phyloP scores from a whole-genome alignment of 2,329 filamentous ascomycete species.

The Eutypella sp. region DNA sequence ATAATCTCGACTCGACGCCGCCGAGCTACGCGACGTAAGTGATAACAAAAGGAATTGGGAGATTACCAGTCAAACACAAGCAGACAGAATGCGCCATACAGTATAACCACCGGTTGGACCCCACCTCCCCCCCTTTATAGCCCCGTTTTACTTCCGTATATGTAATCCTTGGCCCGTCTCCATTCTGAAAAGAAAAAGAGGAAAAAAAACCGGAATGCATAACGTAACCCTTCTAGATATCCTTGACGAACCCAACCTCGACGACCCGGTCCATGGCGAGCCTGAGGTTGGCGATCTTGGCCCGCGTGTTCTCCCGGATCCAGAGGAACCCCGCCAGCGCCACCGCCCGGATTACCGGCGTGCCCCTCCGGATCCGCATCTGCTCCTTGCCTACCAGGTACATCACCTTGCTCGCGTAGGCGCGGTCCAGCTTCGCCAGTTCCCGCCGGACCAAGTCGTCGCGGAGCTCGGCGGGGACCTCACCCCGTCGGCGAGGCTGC shows the following conservation, averaged over 20 bases:
- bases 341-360: conserved; percentile 37
- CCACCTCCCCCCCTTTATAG: too few relatives aligned
- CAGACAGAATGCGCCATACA: too few relatives aligned
- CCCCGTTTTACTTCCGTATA: too few relatives aligned
- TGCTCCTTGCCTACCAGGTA: conserved; percentile 60
- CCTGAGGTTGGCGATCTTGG: conserved; percentile 60
- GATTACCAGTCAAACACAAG: too few relatives aligned
- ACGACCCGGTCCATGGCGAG: conserved; percentile 57
- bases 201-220: too few relatives aligned
- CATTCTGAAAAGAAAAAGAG: too few relatives aligned
- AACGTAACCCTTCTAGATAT: too few relatives aligned
- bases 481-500: background rate
- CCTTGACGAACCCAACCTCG: conserved; percentile 66
- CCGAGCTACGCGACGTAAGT: too few relatives aligned
- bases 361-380: conserved; percentile 43
- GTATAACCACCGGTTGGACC: too few relatives aligned
- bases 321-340: conserved; percentile 56
- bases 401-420: conserved; percentile 43
- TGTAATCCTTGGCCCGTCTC: too few relatives aligned
- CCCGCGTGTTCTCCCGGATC: conserved; percentile 60
- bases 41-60: too few relatives aligned
- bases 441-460: conserved; percentile 30
- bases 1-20: too few relatives aligned
- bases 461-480: conserved; percentile 14
- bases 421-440: conserved; percentile 38